Evolutionary conservation across 306 rosid genomes (phyloP).

Genomic region (Ceratonia siliqua): DNA sequence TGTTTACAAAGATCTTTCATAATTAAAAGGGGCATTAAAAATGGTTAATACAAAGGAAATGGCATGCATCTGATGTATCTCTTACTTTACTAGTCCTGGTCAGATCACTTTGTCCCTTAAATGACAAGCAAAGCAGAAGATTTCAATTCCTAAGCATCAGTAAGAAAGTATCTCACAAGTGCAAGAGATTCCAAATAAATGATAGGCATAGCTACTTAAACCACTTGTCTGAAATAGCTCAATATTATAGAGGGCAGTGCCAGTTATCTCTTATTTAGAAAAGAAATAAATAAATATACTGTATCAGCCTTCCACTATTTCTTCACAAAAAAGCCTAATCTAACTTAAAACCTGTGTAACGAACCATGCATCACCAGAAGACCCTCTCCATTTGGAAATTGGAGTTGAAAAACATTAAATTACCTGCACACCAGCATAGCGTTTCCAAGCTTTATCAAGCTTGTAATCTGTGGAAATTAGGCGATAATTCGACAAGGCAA

Average conservation of each 20-base stretch:
- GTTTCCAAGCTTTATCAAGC: conserved; percentile 99
- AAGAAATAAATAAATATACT: not conserved
- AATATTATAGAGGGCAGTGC: conserved; percentile 16
- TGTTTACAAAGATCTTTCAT: not conserved
- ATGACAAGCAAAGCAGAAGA: conserved; percentile 21
- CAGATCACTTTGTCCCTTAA: not conserved
- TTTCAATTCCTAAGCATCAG: too few relatives aligned
- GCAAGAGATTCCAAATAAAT: conserved; percentile 10
- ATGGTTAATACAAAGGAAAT: not conserved
- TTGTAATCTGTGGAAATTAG: conserved; percentile 96
- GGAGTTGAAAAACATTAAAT: conserved; percentile 30
- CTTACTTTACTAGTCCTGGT: not conserved
- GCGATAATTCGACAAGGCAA: conserved; percentile 94
- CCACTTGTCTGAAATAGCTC: conserved; percentile 5
- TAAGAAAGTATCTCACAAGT: not conserved
- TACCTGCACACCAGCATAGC: conserved; percentile 97
- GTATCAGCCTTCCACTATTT: conserved; percentile 26
- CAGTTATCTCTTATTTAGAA: conserved; percentile 5
- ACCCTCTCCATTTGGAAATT: conserved; percentile 13
- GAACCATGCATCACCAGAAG: conserved; percentile 24
- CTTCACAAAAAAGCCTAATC: conserved; percentile 22
- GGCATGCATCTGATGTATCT: not conserved
- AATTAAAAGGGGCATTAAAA: not conserved
- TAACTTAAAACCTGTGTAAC: conserved; percentile 4
- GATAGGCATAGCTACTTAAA: conserved; percentile 23